Conservation (phyloP, 78 protist species). For the Dictyostelium capitatum region DNA sequence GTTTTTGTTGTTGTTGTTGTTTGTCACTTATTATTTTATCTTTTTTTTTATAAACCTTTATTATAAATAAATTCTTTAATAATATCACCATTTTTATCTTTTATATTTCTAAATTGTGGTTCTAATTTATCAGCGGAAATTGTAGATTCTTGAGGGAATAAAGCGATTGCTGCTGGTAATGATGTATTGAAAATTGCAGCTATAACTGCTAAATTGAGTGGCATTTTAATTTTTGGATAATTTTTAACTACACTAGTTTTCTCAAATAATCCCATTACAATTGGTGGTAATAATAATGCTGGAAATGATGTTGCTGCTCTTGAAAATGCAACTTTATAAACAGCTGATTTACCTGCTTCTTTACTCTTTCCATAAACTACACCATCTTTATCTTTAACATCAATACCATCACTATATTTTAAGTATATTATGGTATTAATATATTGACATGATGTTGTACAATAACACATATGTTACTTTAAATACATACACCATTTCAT, state of each 20-base stretch:
- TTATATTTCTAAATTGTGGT: constrained; percentile 57
- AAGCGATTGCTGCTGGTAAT: constrained; percentile 74
- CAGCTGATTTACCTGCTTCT: constrained; percentile 70
- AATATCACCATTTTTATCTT: constrained; percentile 44
- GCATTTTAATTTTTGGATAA: constrained; percentile 59
- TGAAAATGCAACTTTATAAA: constrained; percentile 69
- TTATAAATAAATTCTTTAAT: constrained; percentile 68
- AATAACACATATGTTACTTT: background rate
- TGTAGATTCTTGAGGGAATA: constrained; percentile 79
- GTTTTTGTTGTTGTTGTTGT: background rate
- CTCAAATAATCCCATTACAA: constrained; percentile 62
- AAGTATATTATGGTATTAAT: background rate
- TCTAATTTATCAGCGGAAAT: constrained; percentile 63
- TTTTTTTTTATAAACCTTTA: constrained; percentile 84
- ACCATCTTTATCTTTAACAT: constrained; percentile 71
- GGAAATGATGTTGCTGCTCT: constrained; percentile 76
- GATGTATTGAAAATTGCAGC: constrained; percentile 73
- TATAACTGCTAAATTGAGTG: constrained; percentile 61
- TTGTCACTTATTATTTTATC: background rate
- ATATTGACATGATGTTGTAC: too few relatives aligned
- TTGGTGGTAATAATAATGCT: constrained; percentile 69
- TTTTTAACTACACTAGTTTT: constrained; percentile 19
- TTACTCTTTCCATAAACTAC: constrained; percentile 34
- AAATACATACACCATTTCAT: constrained; percentile 53
- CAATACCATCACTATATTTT: constrained; percentile 64